These are phyloP conservation scores for Phytomonas sp. DNA, from an alignment of 208 protist genomes.

Conservation along the genomic window DNA sequence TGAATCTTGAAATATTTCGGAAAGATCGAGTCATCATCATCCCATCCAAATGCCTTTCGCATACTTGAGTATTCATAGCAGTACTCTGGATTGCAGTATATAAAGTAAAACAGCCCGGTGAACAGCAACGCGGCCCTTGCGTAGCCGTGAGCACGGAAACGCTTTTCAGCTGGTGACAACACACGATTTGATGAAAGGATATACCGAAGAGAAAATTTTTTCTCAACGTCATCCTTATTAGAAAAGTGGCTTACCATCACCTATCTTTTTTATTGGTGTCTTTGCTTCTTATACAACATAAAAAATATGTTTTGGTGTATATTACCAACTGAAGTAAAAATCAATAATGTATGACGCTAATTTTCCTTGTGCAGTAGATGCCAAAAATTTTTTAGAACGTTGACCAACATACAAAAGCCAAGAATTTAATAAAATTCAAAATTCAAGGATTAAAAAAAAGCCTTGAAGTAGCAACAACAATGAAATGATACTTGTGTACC, in stretches of 20 bases:
- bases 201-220: conserved; percentile 31
- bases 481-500: not conserved
- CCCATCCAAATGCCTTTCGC: conserved; percentile 32
- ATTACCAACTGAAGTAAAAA: not conserved
- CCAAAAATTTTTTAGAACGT: not conserved
- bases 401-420: not conserved
- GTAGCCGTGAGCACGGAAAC: conserved; percentile 51
- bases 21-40: conserved; percentile 29
- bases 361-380: not conserved
- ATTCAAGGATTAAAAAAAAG: not conserved
- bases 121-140: conserved; percentile 30
- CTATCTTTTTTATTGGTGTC: not conserved
- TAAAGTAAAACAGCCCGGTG: conserved; percentile 45
- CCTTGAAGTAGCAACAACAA: not conserved
- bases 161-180: conserved; percentile 30
- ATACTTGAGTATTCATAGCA: conserved; percentile 56
- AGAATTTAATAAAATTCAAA: not conserved
- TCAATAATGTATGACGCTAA: not conserved
- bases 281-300: not conserved
- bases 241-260: conserved; percentile 30
- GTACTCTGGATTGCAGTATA: conserved; percentile 86
- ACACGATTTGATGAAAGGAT: conserved; percentile 42
- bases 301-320: not conserved
- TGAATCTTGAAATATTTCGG: conserved; percentile 52
- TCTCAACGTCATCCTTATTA: conserved; percentile 25